Evolutionary conservation across 1,139 yeast genomes (phyloP).

Genomic region (Hanseniaspora gamundiae): DNA sequence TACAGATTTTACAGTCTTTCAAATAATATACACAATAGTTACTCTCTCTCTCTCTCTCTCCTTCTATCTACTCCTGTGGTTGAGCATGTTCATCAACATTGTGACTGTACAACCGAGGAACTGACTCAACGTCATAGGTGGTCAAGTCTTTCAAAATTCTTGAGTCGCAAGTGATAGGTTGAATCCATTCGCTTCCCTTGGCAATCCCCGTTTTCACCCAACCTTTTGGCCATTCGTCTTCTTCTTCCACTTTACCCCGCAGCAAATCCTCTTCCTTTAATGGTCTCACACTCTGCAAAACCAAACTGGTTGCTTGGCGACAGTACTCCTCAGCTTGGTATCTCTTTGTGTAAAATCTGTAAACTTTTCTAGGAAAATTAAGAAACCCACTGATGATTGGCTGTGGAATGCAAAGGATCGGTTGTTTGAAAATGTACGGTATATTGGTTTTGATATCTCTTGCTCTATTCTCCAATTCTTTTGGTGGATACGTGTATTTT

Average conservation of each 20-base stretch:
- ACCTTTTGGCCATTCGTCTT: constrained; percentile 76
- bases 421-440: constrained; percentile 60
- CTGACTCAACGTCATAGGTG: constrained; percentile 31
- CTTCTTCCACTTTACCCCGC: constrained; percentile 50
- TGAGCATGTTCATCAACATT: too few species aligned
- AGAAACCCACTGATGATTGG: constrained; percentile 71
- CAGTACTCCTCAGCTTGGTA: constrained; percentile 62
- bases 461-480: constrained; percentile 28
- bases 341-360: constrained; percentile 67
- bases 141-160: constrained; percentile 46
- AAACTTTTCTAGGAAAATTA: constrained; percentile 64
- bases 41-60: too few species aligned
- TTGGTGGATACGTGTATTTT: constrained; percentile 42
- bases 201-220: constrained; percentile 71
- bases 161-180: constrained; percentile 58
- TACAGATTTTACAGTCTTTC: too few species aligned
- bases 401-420: constrained; percentile 59
- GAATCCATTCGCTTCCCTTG: constrained; percentile 79
- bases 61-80: not conserved
- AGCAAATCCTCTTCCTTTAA: constrained; percentile 42
- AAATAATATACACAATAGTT: too few species aligned
- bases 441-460: constrained; percentile 28
- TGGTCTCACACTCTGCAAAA: constrained; percentile 39
- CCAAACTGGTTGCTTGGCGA: constrained; percentile 45
- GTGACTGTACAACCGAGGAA: not conserved